phyloP scores from a whole-genome alignment of 495 filamentous ascomycete species.

The Tuber borchii region DNA sequence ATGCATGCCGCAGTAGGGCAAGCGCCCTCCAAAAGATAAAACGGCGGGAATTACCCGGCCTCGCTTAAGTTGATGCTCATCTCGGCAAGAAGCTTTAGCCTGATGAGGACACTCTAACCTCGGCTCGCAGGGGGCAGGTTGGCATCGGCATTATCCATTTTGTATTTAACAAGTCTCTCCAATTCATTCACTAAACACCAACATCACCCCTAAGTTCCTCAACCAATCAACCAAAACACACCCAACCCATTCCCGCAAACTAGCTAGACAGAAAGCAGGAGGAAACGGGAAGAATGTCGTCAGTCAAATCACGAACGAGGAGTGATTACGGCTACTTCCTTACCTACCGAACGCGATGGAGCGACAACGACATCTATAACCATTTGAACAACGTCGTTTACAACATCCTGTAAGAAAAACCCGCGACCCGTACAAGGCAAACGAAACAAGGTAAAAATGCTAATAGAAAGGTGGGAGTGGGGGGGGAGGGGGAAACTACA shows the following conservation, averaged over 20 bases:
- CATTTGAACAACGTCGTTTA: slow-evolving; percentile 82
- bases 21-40: neutral
- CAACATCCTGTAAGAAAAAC: slow-evolving; percentile 55
- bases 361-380: slow-evolving; percentile 93
- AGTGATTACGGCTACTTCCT: slow-evolving; percentile 72
- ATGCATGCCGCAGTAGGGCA: neutral
- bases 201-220: neutral
- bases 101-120: neutral
- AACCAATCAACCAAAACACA: neutral
- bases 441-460: neutral
- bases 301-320: slow-evolving; percentile 58
- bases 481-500: slow-evolving; percentile 7
- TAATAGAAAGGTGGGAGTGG: slow-evolving; percentile 12
- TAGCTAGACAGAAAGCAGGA: neutral
- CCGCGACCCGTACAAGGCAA: neutral
- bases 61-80: neutral
- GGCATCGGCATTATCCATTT: neutral
- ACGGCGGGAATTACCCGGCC: slow-evolving; percentile 23
- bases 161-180: neutral
- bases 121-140: neutral
- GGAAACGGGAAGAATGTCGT: slow-evolving; percentile 30
- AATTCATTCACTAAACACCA: neutral
- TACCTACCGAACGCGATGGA: slow-evolving; percentile 86
- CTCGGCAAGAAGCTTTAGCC: neutral
- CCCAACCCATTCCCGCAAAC: neutral